Percentiles rank a stretch among this genome's conserved stretches.
Conservation (phyloP, 805 yeast species). For the Spathaspora sp. region DNA sequence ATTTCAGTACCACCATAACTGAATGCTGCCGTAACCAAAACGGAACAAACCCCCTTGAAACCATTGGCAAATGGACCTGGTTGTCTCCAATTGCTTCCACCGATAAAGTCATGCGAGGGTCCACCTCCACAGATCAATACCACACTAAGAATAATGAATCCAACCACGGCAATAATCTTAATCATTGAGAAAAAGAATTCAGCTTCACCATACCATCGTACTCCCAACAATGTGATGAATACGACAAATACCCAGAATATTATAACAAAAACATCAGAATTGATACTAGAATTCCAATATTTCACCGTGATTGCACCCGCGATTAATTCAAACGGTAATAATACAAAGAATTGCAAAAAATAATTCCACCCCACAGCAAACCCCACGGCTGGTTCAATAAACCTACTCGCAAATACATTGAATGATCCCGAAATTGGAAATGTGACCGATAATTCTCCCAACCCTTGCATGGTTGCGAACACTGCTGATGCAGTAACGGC, state of each 20-base stretch:
- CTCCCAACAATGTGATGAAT: constrained; percentile 49
- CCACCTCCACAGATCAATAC: constrained; percentile 53
- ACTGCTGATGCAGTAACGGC: constrained; percentile 53
- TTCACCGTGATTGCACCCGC: constrained; percentile 53
- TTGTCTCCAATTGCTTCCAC: constrained; percentile 44
- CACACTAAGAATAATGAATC: constrained; percentile 45
- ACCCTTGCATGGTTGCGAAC: constrained; percentile 56
- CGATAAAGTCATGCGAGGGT: constrained; percentile 43
- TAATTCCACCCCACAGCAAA: constrained; percentile 38
- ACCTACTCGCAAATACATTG: constrained; percentile 56
- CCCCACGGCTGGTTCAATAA: constrained; percentile 59
- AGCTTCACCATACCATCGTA: constrained; percentile 53
- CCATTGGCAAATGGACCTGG: constrained; percentile 54
- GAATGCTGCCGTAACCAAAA: constrained; percentile 36
- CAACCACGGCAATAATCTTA: constrained; percentile 46
- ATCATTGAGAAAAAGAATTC: constrained; percentile 48
- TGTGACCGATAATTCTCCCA: constrained; percentile 58
- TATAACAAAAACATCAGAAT: constrained; percentile 58
- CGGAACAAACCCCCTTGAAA: constrained; percentile 33
- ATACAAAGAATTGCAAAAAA: constrained; percentile 28
- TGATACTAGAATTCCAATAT: constrained; percentile 50
- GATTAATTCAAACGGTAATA: constrained; percentile 54
- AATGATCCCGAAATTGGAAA: constrained; percentile 66
- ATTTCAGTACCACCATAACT: constrained; percentile 36
- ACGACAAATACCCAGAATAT: constrained; percentile 46